These are phyloP conservation scores for Megacollybia marginata DNA, from an alignment of 768 basidiomycete species.

Conservation along the genomic window DNA sequence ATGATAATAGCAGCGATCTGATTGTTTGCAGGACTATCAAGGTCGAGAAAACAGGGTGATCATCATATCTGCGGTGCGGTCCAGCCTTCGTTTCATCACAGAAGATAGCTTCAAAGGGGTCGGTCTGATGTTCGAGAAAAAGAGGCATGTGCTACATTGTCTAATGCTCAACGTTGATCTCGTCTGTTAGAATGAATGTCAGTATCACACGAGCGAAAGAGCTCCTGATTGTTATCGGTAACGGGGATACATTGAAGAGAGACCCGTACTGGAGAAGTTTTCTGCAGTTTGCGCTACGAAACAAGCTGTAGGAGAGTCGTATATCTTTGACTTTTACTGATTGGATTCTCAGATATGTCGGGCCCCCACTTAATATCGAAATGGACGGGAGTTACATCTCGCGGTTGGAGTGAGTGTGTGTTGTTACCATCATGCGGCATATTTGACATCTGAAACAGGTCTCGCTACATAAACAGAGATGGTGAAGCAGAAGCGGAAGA, in stretches of 20 bases:
- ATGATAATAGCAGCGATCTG: not conserved
- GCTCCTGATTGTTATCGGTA: constrained; percentile 42
- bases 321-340: not conserved
- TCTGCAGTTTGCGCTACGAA: constrained; percentile 38
- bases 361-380: constrained; percentile 34
- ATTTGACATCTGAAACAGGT: constrained; percentile 8
- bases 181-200: constrained; percentile 38
- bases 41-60: constrained; percentile 43
- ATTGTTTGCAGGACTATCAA: constrained; percentile 34
- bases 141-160: constrained; percentile 25
- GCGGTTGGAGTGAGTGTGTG: constrained; percentile 32
- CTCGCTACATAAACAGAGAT: constrained; percentile 12
- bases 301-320: constrained; percentile 31
- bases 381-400: constrained; percentile 43
- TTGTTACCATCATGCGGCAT: not conserved
- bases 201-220: constrained; percentile 49
- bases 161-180: not conserved
- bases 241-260: constrained; percentile 29
- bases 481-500: constrained; percentile 20
- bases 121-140: constrained; percentile 38
- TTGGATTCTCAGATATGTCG: constrained; percentile 29
- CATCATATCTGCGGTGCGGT: constrained; percentile 45
- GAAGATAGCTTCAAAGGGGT: constrained; percentile 39
- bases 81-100: constrained; percentile 36
- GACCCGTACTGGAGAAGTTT: constrained; percentile 48